Percentiles rank a stretch among this genome's conserved stretches.
Evolutionary conservation across 805 yeast species (phyloP).

Genomic region (Danielia oregonensis): DNA sequence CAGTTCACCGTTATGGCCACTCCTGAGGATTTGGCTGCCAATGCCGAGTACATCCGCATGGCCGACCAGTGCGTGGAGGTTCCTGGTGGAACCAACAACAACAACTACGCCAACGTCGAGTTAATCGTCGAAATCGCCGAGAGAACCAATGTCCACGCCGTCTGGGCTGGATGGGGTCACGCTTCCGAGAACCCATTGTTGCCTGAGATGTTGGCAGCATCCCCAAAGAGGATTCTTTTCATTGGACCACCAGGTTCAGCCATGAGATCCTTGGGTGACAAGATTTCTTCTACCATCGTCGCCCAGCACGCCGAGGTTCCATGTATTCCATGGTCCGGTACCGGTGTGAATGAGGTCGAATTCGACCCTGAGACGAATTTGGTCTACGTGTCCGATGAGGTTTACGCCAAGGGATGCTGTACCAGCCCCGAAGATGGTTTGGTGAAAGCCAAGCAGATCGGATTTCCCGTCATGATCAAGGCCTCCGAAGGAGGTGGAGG

Average conservation of each 20-base stretch:
- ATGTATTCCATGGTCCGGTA: conserved; percentile 99
- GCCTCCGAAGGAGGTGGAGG: conserved; percentile 99
- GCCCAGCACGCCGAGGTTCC: conserved; percentile 99
- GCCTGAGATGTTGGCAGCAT: conserved; percentile 92
- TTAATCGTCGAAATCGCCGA: conserved; percentile 96
- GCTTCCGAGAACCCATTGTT: conserved; percentile 97
- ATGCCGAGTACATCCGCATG: conserved; percentile 97
- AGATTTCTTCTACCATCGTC: conserved; percentile 94
- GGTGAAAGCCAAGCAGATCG: conserved; percentile 76
- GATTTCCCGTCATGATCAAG: conserved; percentile 98
- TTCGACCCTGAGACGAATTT: conserved; percentile 67
- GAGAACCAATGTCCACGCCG: conserved; percentile 94
- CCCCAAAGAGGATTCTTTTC: conserved; percentile 84
- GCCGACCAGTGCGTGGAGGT: conserved; percentile 98
- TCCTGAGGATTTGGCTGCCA: conserved; percentile 96
- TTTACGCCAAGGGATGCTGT: conserved; percentile 88
- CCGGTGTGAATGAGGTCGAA: conserved; percentile 83
- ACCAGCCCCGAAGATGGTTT: conserved; percentile 85
- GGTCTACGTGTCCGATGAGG: conserved; percentile 83
- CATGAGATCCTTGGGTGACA: conserved; percentile 99
- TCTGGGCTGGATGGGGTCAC: conserved; percentile 99
- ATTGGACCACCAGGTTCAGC: conserved; percentile 99
- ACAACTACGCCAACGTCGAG: conserved; percentile 97
- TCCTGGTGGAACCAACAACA: conserved; percentile 99
- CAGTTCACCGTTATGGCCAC: conserved; percentile 98